phyloP scores from a whole-genome alignment of 192 early-diverging fungal genomes.

The Backusella morwellensis region DNA sequence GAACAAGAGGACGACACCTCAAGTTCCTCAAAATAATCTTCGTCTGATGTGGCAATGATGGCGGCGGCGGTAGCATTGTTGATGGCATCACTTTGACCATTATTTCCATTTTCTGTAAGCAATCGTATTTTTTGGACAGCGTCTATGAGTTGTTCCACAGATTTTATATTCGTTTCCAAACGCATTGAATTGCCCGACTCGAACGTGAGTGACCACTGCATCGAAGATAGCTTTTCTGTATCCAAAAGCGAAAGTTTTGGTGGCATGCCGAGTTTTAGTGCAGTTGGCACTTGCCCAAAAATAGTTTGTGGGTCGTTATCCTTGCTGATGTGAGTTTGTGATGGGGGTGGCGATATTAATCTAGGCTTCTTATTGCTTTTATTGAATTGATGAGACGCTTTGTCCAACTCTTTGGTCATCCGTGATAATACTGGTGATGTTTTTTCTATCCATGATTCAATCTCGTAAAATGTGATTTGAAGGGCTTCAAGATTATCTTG shows the following conservation, averaged over 20 bases:
- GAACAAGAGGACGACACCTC: background rate
- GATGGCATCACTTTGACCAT: background rate
- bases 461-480: conserved; percentile 43
- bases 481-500: conserved; percentile 36
- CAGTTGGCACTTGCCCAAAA: background rate
- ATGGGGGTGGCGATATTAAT: background rate
- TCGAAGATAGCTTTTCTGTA: conserved; percentile 4
- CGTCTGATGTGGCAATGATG: background rate
- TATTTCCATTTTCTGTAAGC: background rate
- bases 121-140: conserved; percentile 33
- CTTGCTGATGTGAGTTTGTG: background rate
- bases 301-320: background rate
- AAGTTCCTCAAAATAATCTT: background rate
- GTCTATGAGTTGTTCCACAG: conserved; percentile 36
- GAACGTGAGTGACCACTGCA: conserved; percentile 33
- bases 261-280: background rate
- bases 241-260: background rate
- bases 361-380: conserved; percentile 12
- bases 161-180: conserved; percentile 39
- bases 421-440: conserved; percentile 31
- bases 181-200: conserved; percentile 25
- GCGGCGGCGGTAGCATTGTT: background rate
- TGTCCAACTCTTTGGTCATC: conserved; percentile 38
- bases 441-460: conserved; percentile 40
- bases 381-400: conserved; percentile 32